Conservation (phyloP, 2,329 filamentous ascomycete genomes). For the Xylaria sp. region DNA sequence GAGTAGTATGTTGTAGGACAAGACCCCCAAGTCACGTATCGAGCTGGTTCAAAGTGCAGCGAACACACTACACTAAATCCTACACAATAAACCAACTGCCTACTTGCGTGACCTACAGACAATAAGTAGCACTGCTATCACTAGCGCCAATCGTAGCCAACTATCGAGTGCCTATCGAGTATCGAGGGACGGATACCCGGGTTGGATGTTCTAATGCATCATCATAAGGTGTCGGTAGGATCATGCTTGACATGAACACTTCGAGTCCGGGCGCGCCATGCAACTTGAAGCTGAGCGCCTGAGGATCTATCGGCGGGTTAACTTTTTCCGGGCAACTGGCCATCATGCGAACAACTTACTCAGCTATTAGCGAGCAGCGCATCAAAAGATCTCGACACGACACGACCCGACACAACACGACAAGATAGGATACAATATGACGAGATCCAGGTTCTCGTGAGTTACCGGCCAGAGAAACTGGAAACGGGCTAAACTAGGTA, state of each 20-base stretch:
- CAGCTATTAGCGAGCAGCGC: slow-evolving; percentile 20
- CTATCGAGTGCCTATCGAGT: no score
- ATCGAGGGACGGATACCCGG: background rate
- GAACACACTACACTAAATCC: no score
- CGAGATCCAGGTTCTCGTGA: no score
- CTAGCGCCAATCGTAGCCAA: no score
- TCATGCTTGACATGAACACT: slow-evolving; percentile 33
- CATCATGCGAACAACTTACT: slow-evolving; percentile 21
- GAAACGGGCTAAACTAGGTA: slow-evolving; percentile 5
- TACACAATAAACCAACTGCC: no score
- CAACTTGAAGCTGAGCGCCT: background rate
- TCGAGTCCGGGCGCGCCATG: slow-evolving; percentile 11
- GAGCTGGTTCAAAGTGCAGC: no score
- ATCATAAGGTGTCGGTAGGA: slow-evolving; percentile 23
- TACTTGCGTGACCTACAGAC: no score
- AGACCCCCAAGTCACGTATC: no score
- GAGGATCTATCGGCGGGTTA: slow-evolving; percentile 2
- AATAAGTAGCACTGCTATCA: no score
- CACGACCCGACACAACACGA: no score
- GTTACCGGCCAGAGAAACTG: background rate
- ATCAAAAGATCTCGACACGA: background rate
- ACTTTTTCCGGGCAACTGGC: slow-evolving; percentile 3
- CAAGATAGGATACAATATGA: no score
- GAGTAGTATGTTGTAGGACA: no score
- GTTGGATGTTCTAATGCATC: slow-evolving; percentile 16